phyloP scores from a whole-genome alignment of 805 yeast species.

The Kodamaea sagamina region DNA sequence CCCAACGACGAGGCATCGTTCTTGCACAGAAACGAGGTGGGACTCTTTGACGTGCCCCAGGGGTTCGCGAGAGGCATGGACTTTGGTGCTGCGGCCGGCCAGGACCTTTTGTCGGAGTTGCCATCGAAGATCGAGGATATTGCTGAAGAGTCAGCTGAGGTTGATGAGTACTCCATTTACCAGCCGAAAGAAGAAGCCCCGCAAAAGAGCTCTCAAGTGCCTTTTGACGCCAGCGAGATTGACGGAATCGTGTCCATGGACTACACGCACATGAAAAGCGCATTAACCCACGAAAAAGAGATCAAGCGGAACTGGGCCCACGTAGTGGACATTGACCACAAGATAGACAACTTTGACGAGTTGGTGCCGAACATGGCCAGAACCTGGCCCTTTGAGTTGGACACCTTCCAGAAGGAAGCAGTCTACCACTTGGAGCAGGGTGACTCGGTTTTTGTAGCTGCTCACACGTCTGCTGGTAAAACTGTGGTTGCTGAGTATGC shows the following conservation, averaged over 20 bases:
- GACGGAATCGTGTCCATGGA: conserved; percentile 45
- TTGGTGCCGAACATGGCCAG: conserved; percentile 92
- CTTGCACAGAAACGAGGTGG: conserved; percentile 67
- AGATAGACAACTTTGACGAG: conserved; percentile 80
- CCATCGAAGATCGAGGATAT: conserved; percentile 18
- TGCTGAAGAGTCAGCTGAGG: conserved; percentile 7
- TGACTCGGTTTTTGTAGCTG: conserved; percentile 97
- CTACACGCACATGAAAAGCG: conserved; percentile 26
- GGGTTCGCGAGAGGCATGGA: conserved; percentile 76
- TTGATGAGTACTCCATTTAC: conserved; percentile 7
- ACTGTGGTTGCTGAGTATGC: conserved; percentile 99
- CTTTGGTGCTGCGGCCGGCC: conserved; percentile 18
- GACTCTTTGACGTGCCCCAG: conserved; percentile 80
- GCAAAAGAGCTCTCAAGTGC: conserved; percentile 11
- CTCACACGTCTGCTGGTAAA: conserved; percentile 98
- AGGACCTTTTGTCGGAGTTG: conserved; percentile 5
- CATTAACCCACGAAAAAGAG: conserved; percentile 27
- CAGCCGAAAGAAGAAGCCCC: neutral
- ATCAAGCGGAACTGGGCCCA: conserved; percentile 86
- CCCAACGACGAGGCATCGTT: conserved; percentile 36
- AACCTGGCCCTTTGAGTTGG: conserved; percentile 92
- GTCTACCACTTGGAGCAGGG: conserved; percentile 95
- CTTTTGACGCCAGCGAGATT: conserved; percentile 46
- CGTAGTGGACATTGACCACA: conserved; percentile 82
- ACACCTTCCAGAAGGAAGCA: conserved; percentile 95